Evolutionary conservation across 768 basidiomycete genomes (phyloP).

Genomic region (Amyloporia xantha): DNA sequence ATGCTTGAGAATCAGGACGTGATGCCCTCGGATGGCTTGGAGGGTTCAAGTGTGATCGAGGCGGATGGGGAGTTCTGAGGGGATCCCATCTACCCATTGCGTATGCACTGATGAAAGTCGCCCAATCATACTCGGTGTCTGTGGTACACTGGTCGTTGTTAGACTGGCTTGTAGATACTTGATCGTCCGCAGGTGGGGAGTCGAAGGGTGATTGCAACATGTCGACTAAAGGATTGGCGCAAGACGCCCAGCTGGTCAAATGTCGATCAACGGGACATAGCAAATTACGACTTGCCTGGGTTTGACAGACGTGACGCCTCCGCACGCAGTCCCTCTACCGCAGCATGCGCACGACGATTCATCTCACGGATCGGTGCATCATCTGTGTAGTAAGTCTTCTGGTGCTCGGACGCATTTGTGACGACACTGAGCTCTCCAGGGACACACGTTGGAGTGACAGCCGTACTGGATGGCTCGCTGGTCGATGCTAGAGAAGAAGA

Average conservation of each 20-base stretch:
- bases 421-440: background rate
- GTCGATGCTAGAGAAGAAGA: conserved; percentile 21
- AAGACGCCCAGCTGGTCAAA: background rate
- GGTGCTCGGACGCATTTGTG: background rate
- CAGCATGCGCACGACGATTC: conserved; percentile 20
- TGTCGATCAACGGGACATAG: background rate
- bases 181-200: conserved; percentile 21
- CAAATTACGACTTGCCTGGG: conserved; percentile 15
- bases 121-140: conserved; percentile 54
- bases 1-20: background rate
- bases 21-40: conserved; percentile 13
- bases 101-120: conserved; percentile 71
- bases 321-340: conserved; percentile 20
- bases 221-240: conserved; percentile 3
- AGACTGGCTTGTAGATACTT: conserved; percentile 11
- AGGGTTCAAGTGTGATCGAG: conserved; percentile 29
- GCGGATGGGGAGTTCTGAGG: conserved; percentile 57
- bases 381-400: background rate
- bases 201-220: conserved; percentile 23
- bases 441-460: conserved; percentile 8
- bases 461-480: conserved; percentile 11
- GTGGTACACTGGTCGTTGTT: conserved; percentile 14
- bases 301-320: conserved; percentile 21
- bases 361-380: conserved; percentile 18
- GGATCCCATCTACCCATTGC: conserved; percentile 78